phyloP scores from a whole-genome alignment of 2,329 filamentous ascomycete species.

The Fusarium sp. region DNA sequence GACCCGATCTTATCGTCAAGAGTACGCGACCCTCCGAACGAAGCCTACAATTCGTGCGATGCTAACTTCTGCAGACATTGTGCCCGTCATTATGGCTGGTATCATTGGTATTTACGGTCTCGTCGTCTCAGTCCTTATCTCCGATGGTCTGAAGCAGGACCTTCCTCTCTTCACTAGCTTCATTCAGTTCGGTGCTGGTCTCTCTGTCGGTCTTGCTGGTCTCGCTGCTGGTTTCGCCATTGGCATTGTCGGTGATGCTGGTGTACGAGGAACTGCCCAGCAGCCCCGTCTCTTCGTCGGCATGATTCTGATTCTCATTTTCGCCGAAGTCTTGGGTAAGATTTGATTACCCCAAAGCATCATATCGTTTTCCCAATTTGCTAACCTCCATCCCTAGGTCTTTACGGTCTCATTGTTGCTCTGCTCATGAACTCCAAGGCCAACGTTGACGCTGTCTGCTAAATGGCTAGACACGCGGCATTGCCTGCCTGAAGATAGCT shows the following conservation, averaged over 20 bases:
- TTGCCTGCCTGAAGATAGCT: conserved; percentile 48
- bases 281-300: conserved; percentile 92
- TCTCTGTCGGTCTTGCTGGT: conserved; percentile 86
- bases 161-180: conserved; percentile 85
- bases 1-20: conserved; percentile 99
- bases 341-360: conserved; percentile 42
- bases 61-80: conserved; percentile 80
- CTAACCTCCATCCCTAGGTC: conserved; percentile 72
- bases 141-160: conserved; percentile 81
- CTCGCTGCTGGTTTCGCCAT: conserved; percentile 89
- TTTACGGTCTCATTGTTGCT: conserved; percentile 98
- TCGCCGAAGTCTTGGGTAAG: conserved; percentile 97
- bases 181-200: conserved; percentile 88
- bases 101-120: conserved; percentile 99
- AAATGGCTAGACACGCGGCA: conserved; percentile 26
- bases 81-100: conserved; percentile 99
- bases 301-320: conserved; percentile 99
- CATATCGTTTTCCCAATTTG: background rate
- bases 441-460: conserved; percentile 72
- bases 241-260: conserved; percentile 89
- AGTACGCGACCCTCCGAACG: conserved; percentile 73
- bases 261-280: conserved; percentile 88
- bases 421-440: conserved; percentile 99
- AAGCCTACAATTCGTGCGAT: background rate
- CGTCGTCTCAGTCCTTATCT: conserved; percentile 89